These are phyloP conservation scores for Microsporum audouinii DNA, from an alignment of 2,329 filamentous ascomycete species.

Conservation along the genomic window DNA sequence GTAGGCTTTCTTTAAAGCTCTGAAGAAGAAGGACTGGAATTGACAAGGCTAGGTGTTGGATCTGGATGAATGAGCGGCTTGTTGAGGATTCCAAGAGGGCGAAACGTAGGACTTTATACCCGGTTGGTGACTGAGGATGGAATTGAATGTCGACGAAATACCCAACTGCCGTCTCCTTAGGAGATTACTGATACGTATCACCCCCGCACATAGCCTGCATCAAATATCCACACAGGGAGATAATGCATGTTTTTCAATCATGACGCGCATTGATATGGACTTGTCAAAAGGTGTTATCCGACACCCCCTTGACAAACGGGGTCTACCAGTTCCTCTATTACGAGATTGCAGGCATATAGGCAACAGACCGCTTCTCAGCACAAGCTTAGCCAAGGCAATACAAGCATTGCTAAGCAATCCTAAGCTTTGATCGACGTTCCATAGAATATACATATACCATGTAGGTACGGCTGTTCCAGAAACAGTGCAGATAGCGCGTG, in stretches of 20 bases:
- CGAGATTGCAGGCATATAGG: neutral
- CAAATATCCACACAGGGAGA: neutral
- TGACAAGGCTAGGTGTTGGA: neutral
- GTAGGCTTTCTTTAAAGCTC: neutral
- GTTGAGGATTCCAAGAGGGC: neutral
- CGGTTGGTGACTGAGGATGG: neutral
- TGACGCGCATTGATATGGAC: neutral
- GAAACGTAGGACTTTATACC: neutral
- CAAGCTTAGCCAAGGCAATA: neutral
- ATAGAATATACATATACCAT: neutral
- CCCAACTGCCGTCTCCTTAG: neutral
- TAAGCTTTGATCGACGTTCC: neutral
- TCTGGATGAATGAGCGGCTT: neutral
- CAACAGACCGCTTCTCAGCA: no score
- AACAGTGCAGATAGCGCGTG: neutral
- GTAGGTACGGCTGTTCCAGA: neutral
- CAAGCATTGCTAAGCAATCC: neutral
- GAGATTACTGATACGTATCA: neutral
- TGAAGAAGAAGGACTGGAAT: neutral
- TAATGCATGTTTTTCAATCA: neutral
- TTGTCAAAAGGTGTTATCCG: neutral
- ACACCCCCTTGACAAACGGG: neutral
- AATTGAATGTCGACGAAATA: neutral
- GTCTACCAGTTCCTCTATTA: neutral
- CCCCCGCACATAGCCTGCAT: neutral